Evolutionary conservation across 2,329 filamentous ascomycete species (phyloP), one percentile per base, ranked within the genome.

Genomic region (Magnaporthales sp.): DNA sequence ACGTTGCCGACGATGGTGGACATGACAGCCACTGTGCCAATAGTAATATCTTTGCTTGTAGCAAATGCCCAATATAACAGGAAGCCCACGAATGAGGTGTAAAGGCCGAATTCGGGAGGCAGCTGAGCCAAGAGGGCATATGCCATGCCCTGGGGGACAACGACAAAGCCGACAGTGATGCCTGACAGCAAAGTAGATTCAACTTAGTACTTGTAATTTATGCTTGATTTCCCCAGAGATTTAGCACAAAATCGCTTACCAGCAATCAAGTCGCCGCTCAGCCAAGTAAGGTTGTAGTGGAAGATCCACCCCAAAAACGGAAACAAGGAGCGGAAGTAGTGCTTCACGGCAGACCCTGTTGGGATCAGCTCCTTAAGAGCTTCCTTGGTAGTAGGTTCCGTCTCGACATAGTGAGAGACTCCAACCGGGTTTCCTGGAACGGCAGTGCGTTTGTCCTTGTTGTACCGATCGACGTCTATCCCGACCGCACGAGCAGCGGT

Each of bases 221-320:
- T 58, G 6, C 15, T 51, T 51, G 5, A 7, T 51, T 51, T 51
- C 11, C 22, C 22, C n/a, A 58, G 15, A 32, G 11, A 2, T 63
- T 29, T 1, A 8, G 22, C 15, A 54, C 13, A 4, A 29, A n/a
- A 13, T 13, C 26, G 19, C 86, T 74, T 75, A 91, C 91, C 94
- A 68, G 95, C 94, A 67, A 98, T 89, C 61, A 98, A 78, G 78
- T 99, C 95, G 72, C 95, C 95, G 19, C 87, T 77, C 8, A 97
- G 78, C 95, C 95, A 99, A 80, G 93, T 89, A 3, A 89, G 13
- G 75, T 99, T 99, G 80, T 99, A 99, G 71, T 89, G 86, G 11
- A 81, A 78, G 67, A 98, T 94, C 95, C 95, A 99, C n/a, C 86
- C 83, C 6, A 91, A 75, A 75, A 97, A 98, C 0, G 95, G 95